Base-by-base conservation (phyloP, 1,284 basidiomycete genomes). In the Coniophora puteana region DNA sequence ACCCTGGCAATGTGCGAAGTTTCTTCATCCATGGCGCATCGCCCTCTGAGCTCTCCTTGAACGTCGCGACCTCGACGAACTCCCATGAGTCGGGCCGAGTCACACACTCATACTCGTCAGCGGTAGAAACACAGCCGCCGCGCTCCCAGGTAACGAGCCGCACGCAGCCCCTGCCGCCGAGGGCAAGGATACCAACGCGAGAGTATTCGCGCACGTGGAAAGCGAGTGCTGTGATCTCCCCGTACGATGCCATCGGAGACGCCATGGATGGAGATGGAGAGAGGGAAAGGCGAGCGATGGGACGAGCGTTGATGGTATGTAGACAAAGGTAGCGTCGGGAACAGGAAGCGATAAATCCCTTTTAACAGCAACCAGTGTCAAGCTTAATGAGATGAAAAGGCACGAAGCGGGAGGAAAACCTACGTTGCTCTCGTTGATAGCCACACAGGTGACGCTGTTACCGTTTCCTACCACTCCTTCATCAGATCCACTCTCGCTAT, bases 341-440 rank as follows among this genome's bases (percentile, higher is more conserved):
- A 49, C 85, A 91, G 0, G 89, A 88, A 1, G 88, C 89, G 38
- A 93, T 80, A 55, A 86, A 82, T 6, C 91, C 90, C 88, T 90
- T 48, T 3, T 30, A 39, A 32, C 45, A 24, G 31, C 2, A 29
- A 22, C 34, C 11, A 41, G 29, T 29, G 6, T 47, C 26, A 40
- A 49, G 38, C 28, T 17, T n/a, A 12, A 20, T 33, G 12, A 18
- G 14, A 4, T 3, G 3, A 36, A 28, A 13, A 20, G 8, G 18
- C 10, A 17, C 11, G 36, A 34, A 21, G 30, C 28, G 3, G 21
- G 3, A 21, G 20, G 14, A 34, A 24, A 18, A 67, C 83, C 54
- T 53, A 91, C 91, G 38, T 83, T 90, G 54, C 84, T 83, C 55
- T 94, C 89, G 55, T 93, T 89, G 53, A 97, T 80, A 2, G 85